Percentiles rank a stretch among this genome's conserved stretches.
phyloP scores from a whole-genome alignment of 2,329 filamentous ascomycete species.

The Colletotrichum horii region DNA sequence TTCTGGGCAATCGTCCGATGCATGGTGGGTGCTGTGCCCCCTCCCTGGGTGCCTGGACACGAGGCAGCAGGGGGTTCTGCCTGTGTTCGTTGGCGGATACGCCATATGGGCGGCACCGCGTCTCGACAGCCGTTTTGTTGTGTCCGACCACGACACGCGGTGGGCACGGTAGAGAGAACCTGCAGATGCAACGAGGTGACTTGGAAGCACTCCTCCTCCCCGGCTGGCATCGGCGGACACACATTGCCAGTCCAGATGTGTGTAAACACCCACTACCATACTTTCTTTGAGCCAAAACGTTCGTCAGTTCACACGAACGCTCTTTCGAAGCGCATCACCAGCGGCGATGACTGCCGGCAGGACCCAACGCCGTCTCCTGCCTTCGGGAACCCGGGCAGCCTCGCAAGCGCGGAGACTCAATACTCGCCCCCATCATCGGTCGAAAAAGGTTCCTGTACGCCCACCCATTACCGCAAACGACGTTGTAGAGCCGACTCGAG shows the following conservation, averaged over 20 bases:
- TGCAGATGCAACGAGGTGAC: not conserved
- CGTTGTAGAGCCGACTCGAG: not conserved
- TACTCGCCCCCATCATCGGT: not conserved
- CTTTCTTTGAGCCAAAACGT: not conserved
- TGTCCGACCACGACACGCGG: not conserved
- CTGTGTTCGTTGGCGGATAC: not conserved
- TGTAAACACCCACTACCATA: not conserved
- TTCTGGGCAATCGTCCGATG: not conserved
- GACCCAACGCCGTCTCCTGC: not conserved
- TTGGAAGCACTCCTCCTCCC: not conserved
- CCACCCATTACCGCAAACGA: not conserved
- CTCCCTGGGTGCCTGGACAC: not conserved
- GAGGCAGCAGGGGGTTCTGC: not conserved
- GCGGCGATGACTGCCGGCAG: not conserved
- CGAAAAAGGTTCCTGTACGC: not conserved
- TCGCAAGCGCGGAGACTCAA: not conserved
- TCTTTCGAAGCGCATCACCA: not conserved
- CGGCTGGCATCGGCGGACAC: not conserved
- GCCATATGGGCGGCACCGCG: too few relatives aligned
- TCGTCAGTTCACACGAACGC: not conserved
- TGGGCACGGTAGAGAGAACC: too few relatives aligned
- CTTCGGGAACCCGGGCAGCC: not conserved
- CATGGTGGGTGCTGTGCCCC: not conserved
- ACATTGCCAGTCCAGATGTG: not conserved
- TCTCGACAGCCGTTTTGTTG: not conserved